Evolutionary conservation across 2,329 filamentous ascomycete species (phyloP).

Genomic region (Aspergillus fumigatus): DNA sequence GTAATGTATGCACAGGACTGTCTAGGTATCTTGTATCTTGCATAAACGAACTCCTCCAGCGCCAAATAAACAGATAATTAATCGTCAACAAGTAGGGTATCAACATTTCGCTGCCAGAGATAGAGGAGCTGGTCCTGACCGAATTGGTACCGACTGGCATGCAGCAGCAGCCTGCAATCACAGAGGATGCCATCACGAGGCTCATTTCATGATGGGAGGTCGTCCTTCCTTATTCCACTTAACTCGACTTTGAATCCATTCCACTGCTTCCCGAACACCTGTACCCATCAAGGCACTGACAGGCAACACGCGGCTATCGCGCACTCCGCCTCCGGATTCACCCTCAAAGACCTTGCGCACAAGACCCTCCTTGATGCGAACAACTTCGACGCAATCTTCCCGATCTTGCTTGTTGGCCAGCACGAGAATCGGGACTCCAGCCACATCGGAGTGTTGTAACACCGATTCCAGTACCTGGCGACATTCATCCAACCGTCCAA

Average conservation of each 20-base stretch:
- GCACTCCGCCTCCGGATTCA: constrained; percentile 77
- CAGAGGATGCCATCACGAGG: neutral
- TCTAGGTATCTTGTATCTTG: constrained; percentile 15
- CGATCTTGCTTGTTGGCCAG: constrained; percentile 97
- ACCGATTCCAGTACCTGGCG: constrained; percentile 85
- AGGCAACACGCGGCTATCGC: constrained; percentile 86
- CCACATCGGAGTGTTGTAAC: constrained; percentile 78
- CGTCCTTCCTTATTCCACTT: constrained; percentile 95
- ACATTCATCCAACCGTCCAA: constrained; percentile 74
- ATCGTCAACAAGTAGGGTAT: neutral
- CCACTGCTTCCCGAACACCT: constrained; percentile 91
- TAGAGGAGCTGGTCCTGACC: neutral
- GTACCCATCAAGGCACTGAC: constrained; percentile 78
- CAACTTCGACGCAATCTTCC: constrained; percentile 96
- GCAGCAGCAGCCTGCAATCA: neutral
- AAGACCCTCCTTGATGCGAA: constrained; percentile 92
- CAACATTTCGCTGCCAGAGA: neutral
- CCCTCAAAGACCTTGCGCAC: constrained; percentile 95
- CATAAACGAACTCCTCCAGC: constrained; percentile 2
- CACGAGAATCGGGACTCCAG: constrained; percentile 86
- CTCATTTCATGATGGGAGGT: constrained; percentile 85
- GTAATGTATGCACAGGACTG: constrained; percentile 2
- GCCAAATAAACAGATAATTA: constrained; percentile 4
- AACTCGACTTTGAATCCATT: constrained; percentile 87
- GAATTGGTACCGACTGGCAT: neutral